phyloP scores from a whole-genome alignment of 2,329 filamentous ascomycete genomes.

The Phialophora expanda region DNA sequence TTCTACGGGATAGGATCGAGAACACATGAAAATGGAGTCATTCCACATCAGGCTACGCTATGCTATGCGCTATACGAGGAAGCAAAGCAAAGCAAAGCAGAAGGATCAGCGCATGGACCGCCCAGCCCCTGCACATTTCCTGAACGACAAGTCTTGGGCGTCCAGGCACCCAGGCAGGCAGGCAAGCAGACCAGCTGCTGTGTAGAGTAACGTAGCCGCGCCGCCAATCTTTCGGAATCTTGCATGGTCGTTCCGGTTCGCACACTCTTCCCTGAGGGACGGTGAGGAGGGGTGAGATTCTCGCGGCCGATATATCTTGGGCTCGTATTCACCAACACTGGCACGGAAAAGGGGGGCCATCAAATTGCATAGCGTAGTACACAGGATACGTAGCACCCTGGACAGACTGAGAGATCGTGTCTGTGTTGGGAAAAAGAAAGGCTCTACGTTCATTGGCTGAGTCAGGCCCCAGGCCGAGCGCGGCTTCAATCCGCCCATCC shows the following conservation, averaged over 20 bases:
- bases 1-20: no score
- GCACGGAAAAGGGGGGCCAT: background rate
- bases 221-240: constrained; percentile 2
- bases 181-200: background rate
- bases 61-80: no score
- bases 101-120: no score
- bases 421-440: background rate
- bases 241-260: background rate
- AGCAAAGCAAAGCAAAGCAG: no score
- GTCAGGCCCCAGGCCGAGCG: background rate
- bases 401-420: background rate
- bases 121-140: background rate
- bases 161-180: no score
- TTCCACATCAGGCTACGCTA: no score
- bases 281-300: background rate
- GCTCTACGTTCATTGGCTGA: background rate
- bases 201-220: background rate
- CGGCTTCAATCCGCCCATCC: background rate
- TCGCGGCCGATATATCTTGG: background rate
- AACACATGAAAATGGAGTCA: no score
- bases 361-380: background rate
- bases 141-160: background rate
- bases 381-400: background rate
- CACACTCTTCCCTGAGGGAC: background rate
- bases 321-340: background rate